Evolutionary conservation across 2,329 filamentous ascomycete genomes (phyloP).

Genomic region (Xylaria sp.): DNA sequence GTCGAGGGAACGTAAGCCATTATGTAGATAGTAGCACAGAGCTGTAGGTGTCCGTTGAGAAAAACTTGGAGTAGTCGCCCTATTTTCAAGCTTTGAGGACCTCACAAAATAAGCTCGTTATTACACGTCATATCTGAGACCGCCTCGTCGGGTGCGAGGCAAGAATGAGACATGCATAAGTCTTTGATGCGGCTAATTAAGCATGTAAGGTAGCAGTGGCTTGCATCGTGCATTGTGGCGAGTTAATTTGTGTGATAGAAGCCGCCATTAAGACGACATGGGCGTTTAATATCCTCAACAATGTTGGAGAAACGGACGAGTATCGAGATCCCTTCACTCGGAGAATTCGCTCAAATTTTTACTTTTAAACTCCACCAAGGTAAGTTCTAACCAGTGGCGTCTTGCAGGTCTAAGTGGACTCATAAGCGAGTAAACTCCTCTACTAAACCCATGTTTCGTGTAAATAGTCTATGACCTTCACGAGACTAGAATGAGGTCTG

Average conservation of each 20-base stretch:
- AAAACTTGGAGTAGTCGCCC: not conserved
- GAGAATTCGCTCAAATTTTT: too few relatives aligned
- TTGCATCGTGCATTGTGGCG: conserved; percentile 19
- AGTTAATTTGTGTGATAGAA: too few relatives aligned
- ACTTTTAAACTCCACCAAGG: too few relatives aligned
- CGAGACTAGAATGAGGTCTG: not conserved
- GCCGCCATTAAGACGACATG: too few relatives aligned
- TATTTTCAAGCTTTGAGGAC: not conserved
- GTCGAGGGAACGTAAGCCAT: not conserved
- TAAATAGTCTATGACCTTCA: not conserved
- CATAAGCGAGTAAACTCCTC: too few relatives aligned
- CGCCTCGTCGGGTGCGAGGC: conserved; percentile 3
- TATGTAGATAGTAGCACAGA: not conserved
- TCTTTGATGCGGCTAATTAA: conserved; percentile 21
- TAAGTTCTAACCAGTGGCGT: too few relatives aligned
- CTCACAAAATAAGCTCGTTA: conserved; percentile 17
- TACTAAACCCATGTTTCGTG: not conserved
- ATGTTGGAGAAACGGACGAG: too few relatives aligned
- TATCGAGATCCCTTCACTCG: too few relatives aligned
- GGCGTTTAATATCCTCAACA: too few relatives aligned
- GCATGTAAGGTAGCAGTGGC: conserved; percentile 24
- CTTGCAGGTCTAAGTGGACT: too few relatives aligned
- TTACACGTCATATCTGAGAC: conserved; percentile 10
- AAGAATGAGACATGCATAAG: conserved; percentile 4
- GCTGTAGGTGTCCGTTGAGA: not conserved